Percentiles rank a stretch among this genome's conserved stretches.
phyloP scores from a whole-genome alignment of 2,329 filamentous ascomycete genomes.

The Fusarium cyanostomum region DNA sequence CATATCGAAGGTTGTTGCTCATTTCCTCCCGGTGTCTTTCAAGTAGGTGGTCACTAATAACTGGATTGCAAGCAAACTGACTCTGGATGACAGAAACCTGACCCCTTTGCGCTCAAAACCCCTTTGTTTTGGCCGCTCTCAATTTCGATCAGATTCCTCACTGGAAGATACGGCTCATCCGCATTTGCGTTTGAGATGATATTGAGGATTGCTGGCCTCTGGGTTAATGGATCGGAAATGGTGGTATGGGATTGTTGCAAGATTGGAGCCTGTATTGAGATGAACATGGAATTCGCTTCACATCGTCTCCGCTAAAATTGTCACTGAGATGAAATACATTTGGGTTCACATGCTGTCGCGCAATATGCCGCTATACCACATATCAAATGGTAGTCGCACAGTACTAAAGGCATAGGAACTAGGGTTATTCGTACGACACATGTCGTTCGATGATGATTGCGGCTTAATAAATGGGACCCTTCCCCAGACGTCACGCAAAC shows the following conservation, averaged over 20 bases:
- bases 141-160: not conserved
- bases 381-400: too few relatives aligned
- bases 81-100: not conserved
- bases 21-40: not conserved
- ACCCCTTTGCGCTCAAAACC: not conserved
- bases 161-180: not conserved
- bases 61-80: not conserved
- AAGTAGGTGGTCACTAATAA: slow-evolving; percentile 6
- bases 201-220: not conserved
- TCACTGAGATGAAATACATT: slow-evolving; percentile 2
- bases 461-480: not conserved
- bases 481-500: slow-evolving; percentile 8
- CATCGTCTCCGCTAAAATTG: not conserved
- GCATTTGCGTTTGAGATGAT: not conserved
- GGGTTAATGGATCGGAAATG: not conserved
- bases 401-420: too few relatives aligned
- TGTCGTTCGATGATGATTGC: slow-evolving; percentile 18
- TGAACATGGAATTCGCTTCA: slow-evolving; percentile 5
- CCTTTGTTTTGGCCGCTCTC: not conserved
- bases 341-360: too few relatives aligned
- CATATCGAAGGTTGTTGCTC: not conserved
- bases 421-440: too few relatives aligned
- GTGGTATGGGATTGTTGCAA: not conserved
- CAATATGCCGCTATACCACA: too few relatives aligned
- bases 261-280: slow-evolving; percentile 1